Base-by-base conservation (phyloP, 768 basidiomycete genomes). In the Tylopilus felleus region DNA sequence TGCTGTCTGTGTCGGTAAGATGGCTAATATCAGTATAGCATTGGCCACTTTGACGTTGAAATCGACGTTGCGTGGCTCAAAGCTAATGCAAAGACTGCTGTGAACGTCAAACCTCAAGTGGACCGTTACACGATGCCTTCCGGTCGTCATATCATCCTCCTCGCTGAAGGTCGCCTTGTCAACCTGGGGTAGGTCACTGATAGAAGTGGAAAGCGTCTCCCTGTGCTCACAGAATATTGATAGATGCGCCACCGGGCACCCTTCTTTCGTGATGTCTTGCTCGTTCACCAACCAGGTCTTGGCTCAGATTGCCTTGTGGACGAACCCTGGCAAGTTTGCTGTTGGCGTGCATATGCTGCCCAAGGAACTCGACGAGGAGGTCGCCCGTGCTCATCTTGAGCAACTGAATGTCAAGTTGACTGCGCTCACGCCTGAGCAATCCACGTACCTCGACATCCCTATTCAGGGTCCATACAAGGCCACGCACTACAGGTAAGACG, bases 231-330 rank as follows among this genome's bases (percentile, higher is more conserved):
- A 31, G 10, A 51, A 19, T 17, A 9, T 60, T 9, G 43, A 47
- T 47, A 89, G 87, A 51, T 98, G 96, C 74, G 96, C 93, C 38
- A 98, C 96, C 63, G 96, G 96, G 53, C 96, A 99, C 75, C 96
- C 97, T 33, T 98, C 96, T 41, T 98, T 95, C 75, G 97, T 99
- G 77, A 99, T 99, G 97, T 98, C 96, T 17, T 98, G 95, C 81
- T 99, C 97, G 40, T 99, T 99, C 80, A 76, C 93, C 70, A 99
- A 99, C 83, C 97, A 99, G 75, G 91, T 94, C 58, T 81, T 99
- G 65, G 96, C 96, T 28, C 95, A 97, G 77, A 98, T 99, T 67
- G 95, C 93, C 22, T 86, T 99, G 71, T 99, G 93, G 93, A 95
- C 91, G 41, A 90, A 85, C 60, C 84, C 88, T 31, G 85, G 86